These are phyloP conservation scores for Aspergillus neoniger DNA, from an alignment of 2,329 filamentous ascomycete genomes.

Conservation along the genomic window DNA sequence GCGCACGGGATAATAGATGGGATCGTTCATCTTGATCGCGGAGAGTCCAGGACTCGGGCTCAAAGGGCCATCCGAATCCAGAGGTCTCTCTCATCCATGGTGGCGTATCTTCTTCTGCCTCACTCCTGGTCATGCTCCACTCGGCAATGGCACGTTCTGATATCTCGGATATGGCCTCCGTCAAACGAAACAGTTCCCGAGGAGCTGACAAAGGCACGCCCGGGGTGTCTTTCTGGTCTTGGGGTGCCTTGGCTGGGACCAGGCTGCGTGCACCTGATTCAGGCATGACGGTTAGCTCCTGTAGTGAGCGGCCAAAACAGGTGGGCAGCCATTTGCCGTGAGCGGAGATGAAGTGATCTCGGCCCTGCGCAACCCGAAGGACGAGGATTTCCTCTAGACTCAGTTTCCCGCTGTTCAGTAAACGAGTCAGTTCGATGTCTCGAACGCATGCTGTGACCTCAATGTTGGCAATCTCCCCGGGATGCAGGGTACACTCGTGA, in stretches of 20 bases:
- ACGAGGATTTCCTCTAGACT: constrained; percentile 84
- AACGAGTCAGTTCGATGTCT: constrained; percentile 63
- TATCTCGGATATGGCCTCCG: constrained; percentile 70
- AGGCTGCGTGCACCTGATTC: constrained; percentile 75
- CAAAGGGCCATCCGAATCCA: constrained; percentile 61
- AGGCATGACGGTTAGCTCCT: constrained; percentile 82
- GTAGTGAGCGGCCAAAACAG: constrained; percentile 80
- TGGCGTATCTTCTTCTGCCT: constrained; percentile 34
- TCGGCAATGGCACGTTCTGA: constrained; percentile 61
- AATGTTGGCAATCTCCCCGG: constrained; percentile 77
- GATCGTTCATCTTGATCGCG: constrained; percentile 44
- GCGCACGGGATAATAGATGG: constrained; percentile 47
- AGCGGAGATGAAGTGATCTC: constrained; percentile 88
- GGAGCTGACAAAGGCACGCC: constrained; percentile 73
- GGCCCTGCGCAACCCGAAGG: constrained; percentile 76
- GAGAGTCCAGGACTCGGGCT: constrained; percentile 52
- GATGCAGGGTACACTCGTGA: constrained; percentile 68
- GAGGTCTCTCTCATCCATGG: constrained; percentile 55
- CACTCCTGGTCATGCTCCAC: constrained; percentile 60
- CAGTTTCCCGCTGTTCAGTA: constrained; percentile 68
- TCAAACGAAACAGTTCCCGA: constrained; percentile 84
- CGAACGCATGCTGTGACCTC: constrained; percentile 68
- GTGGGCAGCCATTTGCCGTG: constrained; percentile 77
- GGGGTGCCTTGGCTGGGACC: constrained; percentile 27
- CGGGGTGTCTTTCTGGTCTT: constrained; percentile 37